Conservation (phyloP, 768 basidiomycete species). For the Sistotremastrum niveocremeum region DNA sequence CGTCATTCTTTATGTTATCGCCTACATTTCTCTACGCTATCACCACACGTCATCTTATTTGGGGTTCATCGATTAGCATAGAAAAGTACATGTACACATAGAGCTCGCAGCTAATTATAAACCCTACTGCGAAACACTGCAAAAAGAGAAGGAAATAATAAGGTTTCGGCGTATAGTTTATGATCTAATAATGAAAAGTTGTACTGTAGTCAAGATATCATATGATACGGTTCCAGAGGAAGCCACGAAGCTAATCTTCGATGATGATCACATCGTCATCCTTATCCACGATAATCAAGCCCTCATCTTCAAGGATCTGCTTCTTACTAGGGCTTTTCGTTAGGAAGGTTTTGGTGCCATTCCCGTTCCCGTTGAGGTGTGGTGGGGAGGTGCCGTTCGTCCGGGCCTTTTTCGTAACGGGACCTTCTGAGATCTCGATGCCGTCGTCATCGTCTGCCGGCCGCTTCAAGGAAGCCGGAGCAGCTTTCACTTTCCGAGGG, state of each 20-base stretch:
- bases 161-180: too few species aligned
- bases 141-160: too few species aligned
- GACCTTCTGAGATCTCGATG: constrained; percentile 40
- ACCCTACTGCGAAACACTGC: too few species aligned
- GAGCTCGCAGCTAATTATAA: too few species aligned
- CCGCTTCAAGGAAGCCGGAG: constrained; percentile 35
- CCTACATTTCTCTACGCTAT: too few species aligned
- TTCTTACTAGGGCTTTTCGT: constrained; percentile 46
- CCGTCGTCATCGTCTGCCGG: constrained; percentile 41
- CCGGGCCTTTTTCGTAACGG: constrained; percentile 40
- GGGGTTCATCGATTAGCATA: too few species aligned
- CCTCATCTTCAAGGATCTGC: constrained; percentile 57
- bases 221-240: too few species aligned
- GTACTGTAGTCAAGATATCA: too few species aligned
- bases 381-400: constrained; percentile 15
- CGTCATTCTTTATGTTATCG: too few species aligned
- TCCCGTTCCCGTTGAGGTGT: constrained; percentile 9
- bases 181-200: too few species aligned
- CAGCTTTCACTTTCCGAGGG: constrained; percentile 22
- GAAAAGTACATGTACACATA: too few species aligned
- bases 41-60: too few species aligned
- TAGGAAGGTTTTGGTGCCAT: constrained; percentile 5
- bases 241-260: background rate
- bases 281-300: constrained; percentile 51
- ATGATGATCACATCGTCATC: constrained; percentile 25